A percentile compares a stretch with the other conserved stretches of the same genome.
Evolutionary conservation across 805 yeast genomes (phyloP).

Genomic region (Ogataea sp.): DNA sequence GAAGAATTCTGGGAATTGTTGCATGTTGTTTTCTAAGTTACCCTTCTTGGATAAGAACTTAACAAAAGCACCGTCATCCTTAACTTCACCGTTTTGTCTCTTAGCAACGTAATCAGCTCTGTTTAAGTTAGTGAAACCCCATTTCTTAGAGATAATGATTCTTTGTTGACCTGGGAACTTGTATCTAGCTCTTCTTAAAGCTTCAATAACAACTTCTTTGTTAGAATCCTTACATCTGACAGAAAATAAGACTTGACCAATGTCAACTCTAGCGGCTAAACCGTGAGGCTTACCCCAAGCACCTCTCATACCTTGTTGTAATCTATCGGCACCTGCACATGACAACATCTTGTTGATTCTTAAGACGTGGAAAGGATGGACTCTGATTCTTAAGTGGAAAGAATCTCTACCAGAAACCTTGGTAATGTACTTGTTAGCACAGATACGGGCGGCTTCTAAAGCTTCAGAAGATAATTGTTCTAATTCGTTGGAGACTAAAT

Average conservation of each 20-base stretch:
- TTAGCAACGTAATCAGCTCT: constrained; percentile 92
- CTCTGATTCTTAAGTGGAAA: constrained; percentile 99
- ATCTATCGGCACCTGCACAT: constrained; percentile 99
- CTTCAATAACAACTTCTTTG: constrained; percentile 97
- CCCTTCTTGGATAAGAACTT: constrained; percentile 98
- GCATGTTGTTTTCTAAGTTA: constrained; percentile 84
- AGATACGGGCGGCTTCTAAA: constrained; percentile 99
- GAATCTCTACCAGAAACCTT: constrained; percentile 97
- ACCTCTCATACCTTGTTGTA: constrained; percentile 99
- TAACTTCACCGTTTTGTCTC: constrained; percentile 96
- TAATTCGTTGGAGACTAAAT: constrained; percentile 97
- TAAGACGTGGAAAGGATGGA: constrained; percentile 99
- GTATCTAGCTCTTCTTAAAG: constrained; percentile 99
- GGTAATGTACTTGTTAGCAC: constrained; percentile 99
- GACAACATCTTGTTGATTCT: constrained; percentile 99
- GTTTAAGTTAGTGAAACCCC: constrained; percentile 99
- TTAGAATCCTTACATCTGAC: constrained; percentile 97
- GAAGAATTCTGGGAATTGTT: constrained; percentile 85
- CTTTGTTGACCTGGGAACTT: constrained; percentile 99
- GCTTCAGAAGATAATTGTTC: constrained; percentile 99
- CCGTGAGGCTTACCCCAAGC: constrained; percentile 99
- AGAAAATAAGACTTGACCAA: constrained; percentile 97
- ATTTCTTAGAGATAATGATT: constrained; percentile 98
- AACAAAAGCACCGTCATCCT: constrained; percentile 99
- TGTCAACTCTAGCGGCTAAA: constrained; percentile 97